Conservation (phyloP, 2,329 filamentous ascomycete species). For the Shiraia sp. region DNA sequence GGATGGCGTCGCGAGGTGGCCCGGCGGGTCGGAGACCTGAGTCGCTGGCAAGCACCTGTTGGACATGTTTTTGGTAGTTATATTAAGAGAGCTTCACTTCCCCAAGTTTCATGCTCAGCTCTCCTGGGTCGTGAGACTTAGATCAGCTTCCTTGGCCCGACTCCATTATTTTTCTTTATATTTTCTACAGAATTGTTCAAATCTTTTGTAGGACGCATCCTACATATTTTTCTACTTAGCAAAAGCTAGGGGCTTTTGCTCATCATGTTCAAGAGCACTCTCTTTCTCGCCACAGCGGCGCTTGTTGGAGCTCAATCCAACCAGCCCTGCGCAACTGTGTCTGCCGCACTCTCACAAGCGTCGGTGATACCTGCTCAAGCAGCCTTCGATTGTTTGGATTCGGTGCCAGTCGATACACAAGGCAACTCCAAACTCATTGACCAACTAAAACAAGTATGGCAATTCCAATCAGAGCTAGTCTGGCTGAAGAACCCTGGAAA, state of each 20-base stretch:
- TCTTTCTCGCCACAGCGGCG: conserved; percentile 17
- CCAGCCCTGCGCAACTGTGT: conserved; percentile 25
- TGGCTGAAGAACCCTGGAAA: conserved; percentile 41
- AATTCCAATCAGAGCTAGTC: conserved; percentile 42
- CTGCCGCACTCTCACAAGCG: conserved; percentile 5
- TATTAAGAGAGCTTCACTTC: too few species aligned
- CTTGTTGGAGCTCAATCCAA: conserved; percentile 17
- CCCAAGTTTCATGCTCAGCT: too few species aligned
- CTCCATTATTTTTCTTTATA: background rate
- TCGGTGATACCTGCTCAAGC: conserved; percentile 18
- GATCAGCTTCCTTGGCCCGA: background rate
- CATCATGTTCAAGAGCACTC: conserved; percentile 13
- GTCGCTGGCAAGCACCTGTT: background rate
- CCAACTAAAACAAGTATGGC: conserved; percentile 34
- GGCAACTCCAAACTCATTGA: conserved; percentile 31
- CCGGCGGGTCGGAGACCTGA: background rate
- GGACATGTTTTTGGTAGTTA: conserved; percentile 1
- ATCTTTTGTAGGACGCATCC: background rate
- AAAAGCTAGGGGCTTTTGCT: background rate
- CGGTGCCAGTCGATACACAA: conserved; percentile 35
- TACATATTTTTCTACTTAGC: background rate
- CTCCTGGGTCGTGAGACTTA: background rate
- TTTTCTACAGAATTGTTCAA: background rate
- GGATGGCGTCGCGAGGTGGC: background rate
- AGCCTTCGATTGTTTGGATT: conserved; percentile 34